Base-by-base conservation (phyloP, 352 stramenopile species). In the Globisporangium irregulare region DNA sequence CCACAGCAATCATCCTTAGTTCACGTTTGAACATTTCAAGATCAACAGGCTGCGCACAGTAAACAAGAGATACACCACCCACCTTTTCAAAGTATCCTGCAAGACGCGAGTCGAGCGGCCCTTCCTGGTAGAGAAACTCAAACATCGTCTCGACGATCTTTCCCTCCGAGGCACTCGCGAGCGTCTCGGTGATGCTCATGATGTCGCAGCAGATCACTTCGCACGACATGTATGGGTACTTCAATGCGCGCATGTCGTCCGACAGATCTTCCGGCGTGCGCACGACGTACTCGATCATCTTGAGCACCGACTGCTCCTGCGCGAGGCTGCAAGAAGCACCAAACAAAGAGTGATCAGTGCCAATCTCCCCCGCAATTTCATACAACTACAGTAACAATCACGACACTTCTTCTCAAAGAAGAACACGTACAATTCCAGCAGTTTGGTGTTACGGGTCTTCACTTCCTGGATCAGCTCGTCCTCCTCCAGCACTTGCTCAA, bases 381-480 rank as follows among this genome's bases (percentile, higher is more conserved):
- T 51, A 20, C 41, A 48, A 48, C 14, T 20, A 15, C 36, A 43
- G 14, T 15, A 43, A 4, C 36, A 43, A 48, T 48, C 25, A 12
- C 20, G 20, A 14, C 20, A 54, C 51, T n/a, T 32, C 3, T 9
- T 22, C 29, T n/a, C 5, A 38, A 22, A 36, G n/a, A 14, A 8
- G 14, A 24, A 22, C 14, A 55, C 84, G 63, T 90, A 96, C 91
- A 98, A 99, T 66, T 98, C 88, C 57, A 99, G 80, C 18, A 99
- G 81, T 70, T 97, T 94, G 14, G 91, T 89, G 79, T 99, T 98
- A 70, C 96, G 84, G 15, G 94, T 96, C 74, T 98, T 97, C 68
- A 99, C 87, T 76, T 99, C 97, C 78, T 99, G 97, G 48, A 99
- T 87, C 20, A 99, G 80, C 70, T 99, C 97, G 79, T 99, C 97